phyloP scores from a whole-genome alignment of 192 early-diverging fungal genomes.

The Chytriomyces confervae region DNA sequence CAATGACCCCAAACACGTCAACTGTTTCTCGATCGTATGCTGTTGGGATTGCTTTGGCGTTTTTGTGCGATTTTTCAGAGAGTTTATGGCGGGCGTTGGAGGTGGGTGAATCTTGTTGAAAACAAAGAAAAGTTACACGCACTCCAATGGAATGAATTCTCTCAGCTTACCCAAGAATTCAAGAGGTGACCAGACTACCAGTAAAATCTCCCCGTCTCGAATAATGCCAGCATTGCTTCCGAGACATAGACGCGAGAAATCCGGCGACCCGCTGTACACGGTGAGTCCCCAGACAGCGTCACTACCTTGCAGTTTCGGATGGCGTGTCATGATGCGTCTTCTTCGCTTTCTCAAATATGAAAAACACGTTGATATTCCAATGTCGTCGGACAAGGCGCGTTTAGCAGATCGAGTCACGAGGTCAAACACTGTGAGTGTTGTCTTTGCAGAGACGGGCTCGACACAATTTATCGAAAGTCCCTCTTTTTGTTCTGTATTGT shows the following conservation, averaged over 20 bases:
- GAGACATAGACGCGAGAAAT: constrained; percentile 16
- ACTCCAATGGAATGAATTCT: no score
- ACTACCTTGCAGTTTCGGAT: neutral
- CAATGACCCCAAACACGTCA: constrained; percentile 22
- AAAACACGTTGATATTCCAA: neutral
- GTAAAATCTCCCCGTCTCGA: constrained; percentile 16
- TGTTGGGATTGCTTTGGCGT: constrained; percentile 19
- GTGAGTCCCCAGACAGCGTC: neutral
- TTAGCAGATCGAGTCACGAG: constrained; percentile 17
- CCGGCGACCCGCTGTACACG: constrained; percentile 5
- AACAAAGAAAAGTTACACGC: no score
- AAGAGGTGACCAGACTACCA: constrained; percentile 19
- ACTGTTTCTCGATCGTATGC: constrained; percentile 9
- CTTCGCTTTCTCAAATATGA: neutral
- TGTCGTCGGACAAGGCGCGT: neutral
- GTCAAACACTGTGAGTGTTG: constrained; percentile 1
- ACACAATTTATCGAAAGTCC: neutral
- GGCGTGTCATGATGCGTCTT: no score
- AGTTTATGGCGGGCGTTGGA: no score
- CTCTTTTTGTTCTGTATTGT: neutral
- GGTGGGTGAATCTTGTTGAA: no score
- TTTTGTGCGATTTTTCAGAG: no score
- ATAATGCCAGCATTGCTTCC: constrained; percentile 3
- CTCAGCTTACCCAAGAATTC: no score
- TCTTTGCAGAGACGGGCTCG: neutral